Conservation (phyloP, 306 rosid genomes). For the Castanospermum australe region DNA sequence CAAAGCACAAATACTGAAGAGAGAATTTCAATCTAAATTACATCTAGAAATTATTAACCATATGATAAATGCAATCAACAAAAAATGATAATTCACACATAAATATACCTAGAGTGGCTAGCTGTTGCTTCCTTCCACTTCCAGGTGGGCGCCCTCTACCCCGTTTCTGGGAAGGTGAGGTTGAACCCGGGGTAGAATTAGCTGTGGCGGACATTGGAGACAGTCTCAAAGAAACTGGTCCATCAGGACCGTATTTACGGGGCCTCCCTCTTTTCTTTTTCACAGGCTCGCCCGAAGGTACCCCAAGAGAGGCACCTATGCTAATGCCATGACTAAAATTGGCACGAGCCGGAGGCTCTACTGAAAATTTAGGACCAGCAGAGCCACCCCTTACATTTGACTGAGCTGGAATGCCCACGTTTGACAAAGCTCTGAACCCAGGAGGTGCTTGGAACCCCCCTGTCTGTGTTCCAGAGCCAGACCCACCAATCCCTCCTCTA, state of each 20-base stretch:
- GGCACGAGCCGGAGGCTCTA: slow-evolving; percentile 47
- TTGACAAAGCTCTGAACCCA: slow-evolving; percentile 71
- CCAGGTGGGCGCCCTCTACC: slow-evolving; percentile 90
- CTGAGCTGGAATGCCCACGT: slow-evolving; percentile 56
- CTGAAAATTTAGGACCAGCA: slow-evolving; percentile 58
- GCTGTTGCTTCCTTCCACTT: slow-evolving; percentile 86
- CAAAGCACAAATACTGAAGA: not conserved
- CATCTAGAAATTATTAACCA: not conserved
- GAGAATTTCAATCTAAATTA: not conserved
- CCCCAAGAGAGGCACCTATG: slow-evolving; percentile 48
- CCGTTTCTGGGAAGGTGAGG: slow-evolving; percentile 45
- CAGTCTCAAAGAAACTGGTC: slow-evolving; percentile 67
- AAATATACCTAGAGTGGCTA: slow-evolving; percentile 73
- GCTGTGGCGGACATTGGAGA: slow-evolving; percentile 70
- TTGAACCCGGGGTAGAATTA: slow-evolving; percentile 54
- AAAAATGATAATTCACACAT: not conserved
- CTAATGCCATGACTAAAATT: slow-evolving; percentile 59
- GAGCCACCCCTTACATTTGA: slow-evolving; percentile 53
- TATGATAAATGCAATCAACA: slow-evolving; percentile 3
- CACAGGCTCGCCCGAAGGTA: slow-evolving; percentile 65
- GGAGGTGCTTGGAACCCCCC: slow-evolving; percentile 64
- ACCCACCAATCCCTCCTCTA: slow-evolving; percentile 76
- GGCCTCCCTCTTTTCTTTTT: slow-evolving; percentile 98
- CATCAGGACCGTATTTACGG: slow-evolving; percentile 88
- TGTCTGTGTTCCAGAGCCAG: slow-evolving; percentile 61